phyloP scores from a whole-genome alignment of 257 asterid species.

The Fraxinus cuspidata region DNA sequence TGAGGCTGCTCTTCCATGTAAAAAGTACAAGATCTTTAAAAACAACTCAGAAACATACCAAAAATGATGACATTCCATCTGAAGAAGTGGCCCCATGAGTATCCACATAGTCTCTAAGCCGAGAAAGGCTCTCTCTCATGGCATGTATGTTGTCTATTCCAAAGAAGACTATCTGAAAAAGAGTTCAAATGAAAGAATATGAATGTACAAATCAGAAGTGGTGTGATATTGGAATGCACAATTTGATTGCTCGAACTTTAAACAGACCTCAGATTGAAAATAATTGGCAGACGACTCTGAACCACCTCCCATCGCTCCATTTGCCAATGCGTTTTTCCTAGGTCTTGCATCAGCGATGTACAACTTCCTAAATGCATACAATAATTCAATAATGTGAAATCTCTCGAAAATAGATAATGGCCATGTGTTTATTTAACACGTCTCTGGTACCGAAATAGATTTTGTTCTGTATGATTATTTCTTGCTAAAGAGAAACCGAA shows the following conservation, averaged over 20 bases:
- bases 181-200: slow-evolving; percentile 22
- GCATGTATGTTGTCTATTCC: slow-evolving; percentile 99
- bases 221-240: slow-evolving; percentile 20
- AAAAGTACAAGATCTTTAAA: slow-evolving; percentile 15
- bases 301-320: slow-evolving; percentile 99
- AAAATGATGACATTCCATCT: slow-evolving; percentile 91
- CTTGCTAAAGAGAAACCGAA: neutral
- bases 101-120: slow-evolving; percentile 93
- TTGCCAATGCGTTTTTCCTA: slow-evolving; percentile 96
- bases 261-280: slow-evolving; percentile 88
- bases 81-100: slow-evolving; percentile 93
- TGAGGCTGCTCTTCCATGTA: neutral
- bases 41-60: slow-evolving; percentile 57
- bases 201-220: slow-evolving; percentile 12
- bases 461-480: slow-evolving; percentile 6
- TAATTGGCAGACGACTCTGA: slow-evolving; percentile 98
- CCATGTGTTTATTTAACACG: slow-evolving; percentile 6
- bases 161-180: slow-evolving; percentile 82
- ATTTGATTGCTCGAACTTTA: slow-evolving; percentile 25
- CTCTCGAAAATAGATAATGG: slow-evolving; percentile 15
- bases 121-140: slow-evolving; percentile 89
- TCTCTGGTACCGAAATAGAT: neutral
- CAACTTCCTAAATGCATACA: slow-evolving; percentile 65
- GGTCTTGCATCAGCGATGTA: slow-evolving; percentile 99
- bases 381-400: slow-evolving; percentile 17